Conservation (phyloP, 495 filamentous ascomycete genomes). For the Lindgomyces ingoldianus region DNA sequence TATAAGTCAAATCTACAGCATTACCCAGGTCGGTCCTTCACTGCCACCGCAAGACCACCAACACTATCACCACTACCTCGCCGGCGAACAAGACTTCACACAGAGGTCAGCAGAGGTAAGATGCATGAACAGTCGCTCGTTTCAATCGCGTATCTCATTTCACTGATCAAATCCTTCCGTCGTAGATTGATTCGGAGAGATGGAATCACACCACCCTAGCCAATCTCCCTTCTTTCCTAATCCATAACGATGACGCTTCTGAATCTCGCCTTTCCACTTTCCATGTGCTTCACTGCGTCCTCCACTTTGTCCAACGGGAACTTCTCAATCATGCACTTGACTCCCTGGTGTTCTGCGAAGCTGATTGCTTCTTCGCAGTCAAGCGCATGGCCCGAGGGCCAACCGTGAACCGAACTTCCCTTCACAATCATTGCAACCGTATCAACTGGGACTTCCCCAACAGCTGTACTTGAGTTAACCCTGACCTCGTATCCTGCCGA, state of each 20-base stretch:
- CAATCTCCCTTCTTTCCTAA: conserved; percentile 3
- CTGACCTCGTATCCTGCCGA: too few relatives aligned
- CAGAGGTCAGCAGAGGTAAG: not conserved
- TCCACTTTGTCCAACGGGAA: conserved; percentile 60
- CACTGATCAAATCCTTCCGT: conserved; percentile 7
- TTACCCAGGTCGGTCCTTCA: not conserved
- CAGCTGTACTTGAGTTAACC: conserved; percentile 38
- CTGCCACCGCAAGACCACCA: conserved; percentile 7
- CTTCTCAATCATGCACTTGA: conserved; percentile 65
- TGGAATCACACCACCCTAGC: not conserved
- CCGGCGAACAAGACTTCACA: not conserved
- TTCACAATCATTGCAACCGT: conserved; percentile 52
- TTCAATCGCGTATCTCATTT: conserved; percentile 7
- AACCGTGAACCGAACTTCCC: conserved; percentile 59
- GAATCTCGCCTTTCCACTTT: conserved; percentile 49
- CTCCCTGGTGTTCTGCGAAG: conserved; percentile 58
- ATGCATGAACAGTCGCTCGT: conserved; percentile 6
- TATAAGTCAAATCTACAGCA: not conserved
- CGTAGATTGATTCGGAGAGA: not conserved
- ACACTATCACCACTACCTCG: not conserved
- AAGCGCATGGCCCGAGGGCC: conserved; percentile 62
- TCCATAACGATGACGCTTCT: conserved; percentile 54
- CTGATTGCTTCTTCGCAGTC: conserved; percentile 67
- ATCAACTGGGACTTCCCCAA: conserved; percentile 56
- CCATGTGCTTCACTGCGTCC: conserved; percentile 51